Base-by-base conservation (phyloP, 2,329 filamentous ascomycete species). In the Neonectria coccinea region DNA sequence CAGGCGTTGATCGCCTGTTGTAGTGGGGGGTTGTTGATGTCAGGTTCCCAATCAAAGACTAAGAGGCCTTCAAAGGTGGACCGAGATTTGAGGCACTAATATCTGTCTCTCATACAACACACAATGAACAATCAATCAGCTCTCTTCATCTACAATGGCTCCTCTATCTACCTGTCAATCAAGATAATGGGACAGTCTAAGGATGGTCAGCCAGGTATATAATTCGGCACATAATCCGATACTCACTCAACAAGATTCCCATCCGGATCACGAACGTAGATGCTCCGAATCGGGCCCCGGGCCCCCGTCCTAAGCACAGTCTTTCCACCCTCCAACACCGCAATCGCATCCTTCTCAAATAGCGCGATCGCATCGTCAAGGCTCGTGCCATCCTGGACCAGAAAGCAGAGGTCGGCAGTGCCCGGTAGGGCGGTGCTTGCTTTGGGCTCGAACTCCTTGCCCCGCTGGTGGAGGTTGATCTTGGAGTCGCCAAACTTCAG, bases 251-350 rank as follows among this genome's bases (percentile, higher is more conserved):
- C 83, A 67, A 90, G 69, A 73, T 89, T 89, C 5, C 84, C 85
- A 76, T 90, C 88, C 2, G 86, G 86, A 75, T 90, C 88, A 41
- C 87, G 78, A 55, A 87, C 81, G 75, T 89, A 90, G 2, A 90
- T 79, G 73, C 87, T 89, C 56, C 81, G 78, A 48, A 90, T 76
- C 60, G 77, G 82, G 0, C 87, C 86, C 57, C 79, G 77, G 0
- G 88, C 87, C 2, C 88, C 88, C 0, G 84, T 89, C 50, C 88
- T 78, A 12, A 79, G 73, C 5, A 89, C 87, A 11, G 88, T 79
- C 50, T 82, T 72, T 0, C 79, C 81, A 1, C 83, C 85, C 63
- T 88, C 85, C 1, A 83, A 74, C 6, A 86, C 82, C 65, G 85
- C 77, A 2, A 88, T 78, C 0, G 81, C 82, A 36, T 78, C 80